Evolutionary conservation across 768 basidiomycete genomes (phyloP), one percentile per base, ranked within the genome.

Genomic region (Lentinula lateritia): DNA sequence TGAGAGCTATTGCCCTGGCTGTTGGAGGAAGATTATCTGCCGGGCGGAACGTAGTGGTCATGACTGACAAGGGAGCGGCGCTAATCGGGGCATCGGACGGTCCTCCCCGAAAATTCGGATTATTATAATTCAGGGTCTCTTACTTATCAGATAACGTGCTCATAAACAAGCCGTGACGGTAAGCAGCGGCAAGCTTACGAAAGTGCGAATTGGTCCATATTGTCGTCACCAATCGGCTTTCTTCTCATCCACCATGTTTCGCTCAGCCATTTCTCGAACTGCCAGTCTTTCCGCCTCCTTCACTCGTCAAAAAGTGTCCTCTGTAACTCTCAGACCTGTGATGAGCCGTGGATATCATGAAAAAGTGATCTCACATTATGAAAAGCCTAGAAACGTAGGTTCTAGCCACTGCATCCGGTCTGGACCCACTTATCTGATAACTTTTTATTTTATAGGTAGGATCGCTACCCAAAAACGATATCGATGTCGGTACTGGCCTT

Each of bases 351-450:
- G 78, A 5, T 98, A 98, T 72, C 95, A 98, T 71, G 93, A 95
- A 74, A 97, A 98, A 70, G 96, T 98, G 54, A 93, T 95, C 65
- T 90, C 92, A 28, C 97, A 98, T 77, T 98, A 98, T 74, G 96
- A 98, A 81, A 87, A 84, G 75, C 97, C 97, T 66, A 87, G 91
- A 81, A 99, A 99, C 78, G 96, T 98, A 69, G 58, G 90, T 84
- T 36, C 66, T 70, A 65, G 64, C 66, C 70, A 67, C 65, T 76
- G 74, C 72, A 67, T 48, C 61, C 60, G 68, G 66, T 72, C 73
- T 74, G 66, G 74, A 69, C 67, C 64, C 63, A 61, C 52, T 65
- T 83, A 83, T 83, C 86, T 87, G 86, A 89, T 88, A 84, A 77
- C 68, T 71, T 64, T 68, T 67, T 60, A 15, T 59, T 57, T 50